These are phyloP conservation scores for Haplosporangium sp. DNA, from an alignment of 371 early-diverging fungal genomes.

Conservation along the genomic window DNA sequence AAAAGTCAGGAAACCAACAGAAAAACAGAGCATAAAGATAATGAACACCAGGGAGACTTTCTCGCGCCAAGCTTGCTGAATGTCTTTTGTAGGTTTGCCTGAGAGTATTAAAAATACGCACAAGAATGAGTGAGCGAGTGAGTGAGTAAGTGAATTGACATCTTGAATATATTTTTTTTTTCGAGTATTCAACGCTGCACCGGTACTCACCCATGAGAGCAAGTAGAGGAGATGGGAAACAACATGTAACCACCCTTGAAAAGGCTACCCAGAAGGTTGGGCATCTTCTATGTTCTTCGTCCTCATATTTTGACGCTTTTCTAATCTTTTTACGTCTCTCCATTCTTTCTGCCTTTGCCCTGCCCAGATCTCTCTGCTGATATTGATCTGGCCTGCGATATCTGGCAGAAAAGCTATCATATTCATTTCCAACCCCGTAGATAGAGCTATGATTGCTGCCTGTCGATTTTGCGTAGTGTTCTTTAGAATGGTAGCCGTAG, in stretches of 20 bases:
- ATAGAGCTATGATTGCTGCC: slow-evolving; percentile 12
- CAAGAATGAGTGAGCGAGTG: neutral
- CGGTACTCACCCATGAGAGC: slow-evolving; percentile 58
- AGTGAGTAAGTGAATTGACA: neutral
- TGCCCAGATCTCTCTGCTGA: slow-evolving; percentile 46
- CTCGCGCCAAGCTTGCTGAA: slow-evolving; percentile 89
- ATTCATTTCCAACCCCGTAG: slow-evolving; percentile 10
- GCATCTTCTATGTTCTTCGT: slow-evolving; percentile 19
- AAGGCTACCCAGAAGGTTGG: slow-evolving; percentile 52
- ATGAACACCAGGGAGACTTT: slow-evolving; percentile 84
- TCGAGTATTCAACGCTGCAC: neutral
- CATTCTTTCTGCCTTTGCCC: slow-evolving; percentile 44
- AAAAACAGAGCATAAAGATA: slow-evolving; percentile 75
- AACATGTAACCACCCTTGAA: slow-evolving; percentile 68
- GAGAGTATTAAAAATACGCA: neutral
- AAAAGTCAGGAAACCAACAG: slow-evolving; percentile 84
- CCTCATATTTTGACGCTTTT: slow-evolving; percentile 12
- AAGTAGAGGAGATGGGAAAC: slow-evolving; percentile 63
- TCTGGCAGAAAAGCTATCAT: slow-evolving; percentile 12
- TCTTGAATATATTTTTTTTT: neutral
- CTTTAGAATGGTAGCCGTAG: neutral
- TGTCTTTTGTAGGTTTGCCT: slow-evolving; percentile 65
- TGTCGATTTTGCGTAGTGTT: neutral
- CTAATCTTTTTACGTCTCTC: slow-evolving; percentile 42
- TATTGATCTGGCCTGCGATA: slow-evolving; percentile 37